Conservation (phyloP, 148 eudicot genomes). For the Fallopia convolvulus region DNA sequence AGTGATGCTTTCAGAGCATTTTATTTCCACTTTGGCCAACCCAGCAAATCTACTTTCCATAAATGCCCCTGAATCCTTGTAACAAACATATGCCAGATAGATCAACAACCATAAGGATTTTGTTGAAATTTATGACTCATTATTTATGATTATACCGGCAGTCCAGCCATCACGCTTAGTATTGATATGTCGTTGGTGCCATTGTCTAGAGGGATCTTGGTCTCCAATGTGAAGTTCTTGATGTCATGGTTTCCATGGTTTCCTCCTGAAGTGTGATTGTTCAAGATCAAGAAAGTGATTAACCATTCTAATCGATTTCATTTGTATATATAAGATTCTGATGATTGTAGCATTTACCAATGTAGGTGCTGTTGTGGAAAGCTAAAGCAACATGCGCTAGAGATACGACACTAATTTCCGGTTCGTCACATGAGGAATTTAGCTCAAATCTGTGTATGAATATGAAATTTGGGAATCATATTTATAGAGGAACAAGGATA, state of each 20-base stretch:
- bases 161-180: conserved; percentile 46
- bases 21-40: conserved; percentile 25
- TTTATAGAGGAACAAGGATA: neutral
- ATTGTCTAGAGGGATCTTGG: conserved; percentile 20
- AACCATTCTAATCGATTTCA: neutral
- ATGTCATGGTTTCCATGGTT: conserved; percentile 38
- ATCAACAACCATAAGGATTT: neutral
- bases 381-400: conserved; percentile 9
- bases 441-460: conserved; percentile 8
- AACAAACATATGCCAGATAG: neutral
- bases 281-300: neutral
- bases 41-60: conserved; percentile 41
- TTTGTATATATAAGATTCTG: neutral
- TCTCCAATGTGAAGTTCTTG: conserved; percentile 30
- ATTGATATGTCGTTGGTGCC: conserved; percentile 31
- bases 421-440: neutral
- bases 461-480: conserved; percentile 3
- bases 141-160: conserved; percentile 29
- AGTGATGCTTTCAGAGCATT: conserved; percentile 16
- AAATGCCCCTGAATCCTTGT: conserved; percentile 44
- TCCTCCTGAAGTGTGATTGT: conserved; percentile 13
- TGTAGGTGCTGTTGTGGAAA: conserved; percentile 3
- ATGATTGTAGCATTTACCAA: neutral
- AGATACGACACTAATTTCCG: neutral
- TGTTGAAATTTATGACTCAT: neutral